phyloP scores from a whole-genome alignment of 345 rosid species.

The Pugionium cornutum region DNA sequence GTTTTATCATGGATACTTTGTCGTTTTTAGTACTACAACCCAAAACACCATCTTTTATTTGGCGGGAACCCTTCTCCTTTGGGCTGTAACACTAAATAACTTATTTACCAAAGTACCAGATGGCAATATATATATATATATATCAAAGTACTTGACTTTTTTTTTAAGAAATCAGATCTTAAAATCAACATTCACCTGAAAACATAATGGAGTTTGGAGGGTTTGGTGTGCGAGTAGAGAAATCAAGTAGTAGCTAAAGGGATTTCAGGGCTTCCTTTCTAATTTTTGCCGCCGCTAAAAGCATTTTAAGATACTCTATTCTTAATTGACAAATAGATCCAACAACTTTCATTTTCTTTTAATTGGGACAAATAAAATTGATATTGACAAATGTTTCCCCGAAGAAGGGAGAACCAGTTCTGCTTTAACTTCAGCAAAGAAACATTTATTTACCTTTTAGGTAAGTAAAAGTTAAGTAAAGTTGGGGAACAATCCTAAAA shows the following conservation, averaged over 20 bases:
- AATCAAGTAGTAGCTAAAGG: too few relatives aligned
- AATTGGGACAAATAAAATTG: not conserved
- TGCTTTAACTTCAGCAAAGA: not conserved
- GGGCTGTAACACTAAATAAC: too few relatives aligned
- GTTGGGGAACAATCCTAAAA: not conserved
- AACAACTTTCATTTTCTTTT: not conserved
- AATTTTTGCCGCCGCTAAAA: conserved; percentile 33
- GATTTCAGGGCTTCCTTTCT: conserved; percentile 4
- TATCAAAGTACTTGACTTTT: too few relatives aligned
- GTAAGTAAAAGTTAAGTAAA: conserved; percentile 8
- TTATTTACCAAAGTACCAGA: too few relatives aligned
- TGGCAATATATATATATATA: too few relatives aligned
- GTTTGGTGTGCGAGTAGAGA: too few relatives aligned
- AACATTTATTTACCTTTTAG: not conserved
- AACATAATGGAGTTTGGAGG: too few relatives aligned
- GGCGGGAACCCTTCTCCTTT: conserved; percentile 25
- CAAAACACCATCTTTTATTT: conserved; percentile 8
- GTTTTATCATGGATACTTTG: conserved; percentile 13
- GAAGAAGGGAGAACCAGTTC: not conserved
- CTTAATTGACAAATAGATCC: conserved; percentile 19
- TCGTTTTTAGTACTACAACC: conserved; percentile 24
- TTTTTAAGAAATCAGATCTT: too few relatives aligned
- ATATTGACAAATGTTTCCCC: not conserved
- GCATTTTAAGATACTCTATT: conserved; percentile 18
- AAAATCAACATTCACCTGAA: too few relatives aligned